Percentiles rank a stretch among this genome's conserved stretches.
These are phyloP conservation scores for Tolypocladium amazonense DNA, from an alignment of 2,329 filamentous ascomycete genomes.

Conservation along the genomic window DNA sequence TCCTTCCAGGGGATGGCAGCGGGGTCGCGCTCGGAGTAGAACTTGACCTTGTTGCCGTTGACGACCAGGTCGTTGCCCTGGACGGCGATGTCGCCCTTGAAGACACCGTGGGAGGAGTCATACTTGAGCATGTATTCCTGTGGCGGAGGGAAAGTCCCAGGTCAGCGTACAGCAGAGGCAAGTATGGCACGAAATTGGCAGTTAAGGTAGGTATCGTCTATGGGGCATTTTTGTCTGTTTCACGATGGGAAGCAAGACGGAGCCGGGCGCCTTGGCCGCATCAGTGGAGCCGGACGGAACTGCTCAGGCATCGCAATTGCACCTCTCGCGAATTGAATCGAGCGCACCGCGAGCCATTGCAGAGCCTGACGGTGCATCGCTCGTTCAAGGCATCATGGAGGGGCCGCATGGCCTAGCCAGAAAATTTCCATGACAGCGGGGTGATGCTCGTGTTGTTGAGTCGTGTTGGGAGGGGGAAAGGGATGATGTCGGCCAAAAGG, in stretches of 20 bases:
- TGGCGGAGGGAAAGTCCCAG: constrained; percentile 3
- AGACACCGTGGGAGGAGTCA: constrained; percentile 91
- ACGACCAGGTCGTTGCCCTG: constrained; percentile 63
- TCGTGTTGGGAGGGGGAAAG: neutral
- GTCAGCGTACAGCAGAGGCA: neutral
- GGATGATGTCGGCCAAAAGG: constrained; percentile 1
- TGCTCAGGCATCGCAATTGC: neutral
- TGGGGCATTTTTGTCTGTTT: neutral
- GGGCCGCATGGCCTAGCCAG: neutral
- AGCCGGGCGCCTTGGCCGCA: neutral
- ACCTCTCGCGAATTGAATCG: neutral
- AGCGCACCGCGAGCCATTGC: neutral
- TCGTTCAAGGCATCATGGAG: neutral
- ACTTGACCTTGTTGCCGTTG: constrained; percentile 91
- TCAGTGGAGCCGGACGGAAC: neutral
- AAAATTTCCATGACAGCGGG: neutral
- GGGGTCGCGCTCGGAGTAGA: constrained; percentile 91
- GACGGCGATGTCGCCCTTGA: constrained; percentile 83
- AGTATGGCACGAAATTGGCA: neutral
- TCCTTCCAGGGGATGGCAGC: constrained; percentile 81
- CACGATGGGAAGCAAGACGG: neutral
- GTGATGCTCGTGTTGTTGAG: neutral
- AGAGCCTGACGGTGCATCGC: neutral
- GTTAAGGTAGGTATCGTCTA: neutral
- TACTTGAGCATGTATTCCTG: constrained; percentile 99